Conservation (phyloP, 1,284 basidiomycete species). For the Peniophora sp. region DNA sequence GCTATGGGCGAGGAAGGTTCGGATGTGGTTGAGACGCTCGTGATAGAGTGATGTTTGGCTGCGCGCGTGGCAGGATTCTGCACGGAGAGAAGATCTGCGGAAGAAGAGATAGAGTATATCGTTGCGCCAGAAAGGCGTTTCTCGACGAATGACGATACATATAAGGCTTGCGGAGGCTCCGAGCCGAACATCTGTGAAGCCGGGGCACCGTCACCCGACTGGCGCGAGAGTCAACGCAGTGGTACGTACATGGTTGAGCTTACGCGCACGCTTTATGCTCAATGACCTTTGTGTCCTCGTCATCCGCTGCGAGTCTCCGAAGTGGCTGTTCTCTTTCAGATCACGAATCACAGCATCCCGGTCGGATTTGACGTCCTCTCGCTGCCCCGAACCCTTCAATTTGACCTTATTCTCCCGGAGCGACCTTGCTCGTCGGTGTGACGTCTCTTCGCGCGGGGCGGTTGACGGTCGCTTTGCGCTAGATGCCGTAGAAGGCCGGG, state of each 20-base stretch:
- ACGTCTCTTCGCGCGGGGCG: background rate
- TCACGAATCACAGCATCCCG: constrained; percentile 2
- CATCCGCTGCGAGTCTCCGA: constrained; percentile 11
- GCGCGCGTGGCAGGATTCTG: background rate
- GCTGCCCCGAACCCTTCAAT: background rate
- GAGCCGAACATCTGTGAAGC: constrained; percentile 36
- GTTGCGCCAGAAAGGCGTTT: constrained; percentile 20
- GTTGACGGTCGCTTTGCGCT: background rate
- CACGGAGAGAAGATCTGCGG: constrained; percentile 8
- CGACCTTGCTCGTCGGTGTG: constrained; percentile 6
- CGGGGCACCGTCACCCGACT: background rate
- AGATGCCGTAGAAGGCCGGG: background rate
- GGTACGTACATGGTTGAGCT: constrained; percentile 38
- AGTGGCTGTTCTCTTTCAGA: constrained; percentile 1
- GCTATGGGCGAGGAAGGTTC: constrained; percentile 8
- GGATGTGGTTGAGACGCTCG: constrained; percentile 13
- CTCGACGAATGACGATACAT: constrained; percentile 16
- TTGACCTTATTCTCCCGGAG: constrained; percentile 7
- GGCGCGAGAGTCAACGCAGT: background rate
- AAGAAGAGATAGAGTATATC: constrained; percentile 19
- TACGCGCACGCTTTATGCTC: constrained; percentile 36
- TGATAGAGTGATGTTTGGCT: constrained; percentile 5
- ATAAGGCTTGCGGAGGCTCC: constrained; percentile 28
- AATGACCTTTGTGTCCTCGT: constrained; percentile 26
- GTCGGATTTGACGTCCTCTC: background rate